Evolutionary conservation across 2,329 filamentous ascomycete species (phyloP), one percentile per base, ranked within the genome.

Genomic region (Aspergillus sp.): DNA sequence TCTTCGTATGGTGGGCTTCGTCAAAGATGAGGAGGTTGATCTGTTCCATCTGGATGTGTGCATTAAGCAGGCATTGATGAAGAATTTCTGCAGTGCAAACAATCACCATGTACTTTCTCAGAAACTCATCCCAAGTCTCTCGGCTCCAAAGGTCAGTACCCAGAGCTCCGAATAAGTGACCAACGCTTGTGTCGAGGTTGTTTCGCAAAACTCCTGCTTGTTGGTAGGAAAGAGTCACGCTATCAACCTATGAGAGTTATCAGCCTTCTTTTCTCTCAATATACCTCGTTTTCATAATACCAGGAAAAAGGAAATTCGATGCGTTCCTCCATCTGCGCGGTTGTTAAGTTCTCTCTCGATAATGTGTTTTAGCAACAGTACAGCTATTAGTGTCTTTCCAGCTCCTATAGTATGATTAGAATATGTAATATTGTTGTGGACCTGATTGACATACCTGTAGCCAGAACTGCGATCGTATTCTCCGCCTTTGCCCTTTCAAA

Each of bases 371-470:
- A 98, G 82, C 5, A 99, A 81, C 3, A 98, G 82, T 1, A 91
- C 92, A 0, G 95, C 93, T 65, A 99, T 97, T n/a, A 97, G 80
- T 0, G 95, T 99, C 76, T 99, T 99, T 2, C 95, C 95, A 3
- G 91, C 92, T 12, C 95, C 89, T 88, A 56, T 3, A 45, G 41
- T 8, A 54, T 46, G 19, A n/a, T 60, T 9, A 57, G 47, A 34
- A 7, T 24, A n/a, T 9, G 17, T 19, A 22, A 24, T 20, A 27
- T 30, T 1, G n/a, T 22, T 27, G 47, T n/a, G 15, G 15, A 6
- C 24, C 1, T 11, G 27, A n/a, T 34, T 12, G 4, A 20, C 9
- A 51, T 70, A 87, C 86, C 91, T n/a, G 93, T 97, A 68, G 96
- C 92, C 1, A 98, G 82, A 1, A 99, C 95, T 1, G 95, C 93